Conservation (phyloP, 306 rosid species). For the Casuarina equisetifolia region DNA sequence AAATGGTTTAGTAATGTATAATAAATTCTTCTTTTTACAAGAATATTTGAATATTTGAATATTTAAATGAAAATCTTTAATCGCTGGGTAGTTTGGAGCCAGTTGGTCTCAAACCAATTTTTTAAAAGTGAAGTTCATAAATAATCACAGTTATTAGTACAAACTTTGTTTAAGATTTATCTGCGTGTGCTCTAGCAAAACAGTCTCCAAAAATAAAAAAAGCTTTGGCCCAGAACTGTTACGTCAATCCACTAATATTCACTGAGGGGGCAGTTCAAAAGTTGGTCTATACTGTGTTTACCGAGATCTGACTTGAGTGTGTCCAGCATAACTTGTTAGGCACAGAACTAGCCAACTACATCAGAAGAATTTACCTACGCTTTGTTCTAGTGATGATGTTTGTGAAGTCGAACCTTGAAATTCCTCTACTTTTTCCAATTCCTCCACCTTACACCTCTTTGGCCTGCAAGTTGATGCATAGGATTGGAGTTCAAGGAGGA, state of each 20-base stretch:
- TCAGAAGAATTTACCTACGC: constrained; percentile 41
- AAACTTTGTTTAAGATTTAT: not conserved
- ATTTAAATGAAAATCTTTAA: not conserved
- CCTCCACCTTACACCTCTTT: constrained; percentile 56
- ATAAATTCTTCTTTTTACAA: not conserved
- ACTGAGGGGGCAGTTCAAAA: not conserved
- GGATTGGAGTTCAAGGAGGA: constrained; percentile 9
- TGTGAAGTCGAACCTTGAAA: constrained; percentile 42
- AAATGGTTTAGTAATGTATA: too few relatives aligned
- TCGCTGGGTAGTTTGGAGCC: not conserved
- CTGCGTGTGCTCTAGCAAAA: not conserved
- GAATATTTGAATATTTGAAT: not conserved
- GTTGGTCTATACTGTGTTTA: not conserved
- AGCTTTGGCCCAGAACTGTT: not conserved
- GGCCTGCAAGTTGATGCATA: constrained; percentile 40
- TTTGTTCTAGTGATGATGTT: constrained; percentile 29
- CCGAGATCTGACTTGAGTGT: not conserved
- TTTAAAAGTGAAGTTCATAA: not conserved
- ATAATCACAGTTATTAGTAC: not conserved
- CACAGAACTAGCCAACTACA: not conserved
- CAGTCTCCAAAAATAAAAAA: not conserved
- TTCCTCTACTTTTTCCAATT: constrained; percentile 41
- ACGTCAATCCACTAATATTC: not conserved
- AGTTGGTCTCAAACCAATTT: not conserved
- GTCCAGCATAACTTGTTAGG: not conserved